These are phyloP conservation scores for Begonia loranthoides DNA, from an alignment of 306 rosid genomes.

Conservation along the genomic window DNA sequence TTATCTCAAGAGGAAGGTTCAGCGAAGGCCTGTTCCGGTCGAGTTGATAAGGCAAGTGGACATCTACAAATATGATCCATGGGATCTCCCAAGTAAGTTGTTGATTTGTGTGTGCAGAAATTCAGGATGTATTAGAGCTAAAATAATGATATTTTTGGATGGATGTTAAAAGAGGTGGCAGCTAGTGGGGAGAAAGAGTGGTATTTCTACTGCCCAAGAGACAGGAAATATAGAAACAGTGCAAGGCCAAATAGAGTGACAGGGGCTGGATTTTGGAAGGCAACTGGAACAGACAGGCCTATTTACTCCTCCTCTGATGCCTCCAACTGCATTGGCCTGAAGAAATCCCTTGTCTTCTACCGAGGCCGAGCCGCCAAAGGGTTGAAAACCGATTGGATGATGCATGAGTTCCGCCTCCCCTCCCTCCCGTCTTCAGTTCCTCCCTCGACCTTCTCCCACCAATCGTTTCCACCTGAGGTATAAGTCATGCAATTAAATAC, in stretches of 20 bases:
- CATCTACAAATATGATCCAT: conserved; percentile 2
- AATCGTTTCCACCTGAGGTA: too few species aligned
- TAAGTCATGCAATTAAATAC: too few species aligned
- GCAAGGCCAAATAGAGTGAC: conserved; percentile 3
- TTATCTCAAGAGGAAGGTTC: conserved; percentile 2
- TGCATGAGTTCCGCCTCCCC: conserved; percentile 6
- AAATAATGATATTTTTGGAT: too few species aligned
- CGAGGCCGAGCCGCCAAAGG: conserved; percentile 6
- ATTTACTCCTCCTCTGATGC: conserved; percentile 2
- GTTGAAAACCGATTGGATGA: conserved; percentile 4
- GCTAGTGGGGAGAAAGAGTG: conserved; percentile 2
- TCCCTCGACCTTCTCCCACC: conserved; percentile 2
- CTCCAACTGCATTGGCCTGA: not conserved
- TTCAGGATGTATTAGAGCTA: too few species aligned
- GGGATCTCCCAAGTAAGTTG: conserved; percentile 6
- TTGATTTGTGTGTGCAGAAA: not conserved
- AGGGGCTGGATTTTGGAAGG: conserved; percentile 4
- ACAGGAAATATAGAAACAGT: conserved; percentile 1
- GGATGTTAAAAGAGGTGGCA: not conserved
- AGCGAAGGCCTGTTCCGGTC: not conserved
- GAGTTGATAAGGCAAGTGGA: conserved; percentile 3
- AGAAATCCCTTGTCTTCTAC: conserved; percentile 6
- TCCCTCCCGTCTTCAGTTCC: conserved; percentile 3
- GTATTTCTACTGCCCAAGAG: conserved; percentile 4
- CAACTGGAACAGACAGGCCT: conserved; percentile 2